Base-by-base conservation (phyloP, 495 filamentous ascomycete genomes). In the Clohesyomyces aquaticus region DNA sequence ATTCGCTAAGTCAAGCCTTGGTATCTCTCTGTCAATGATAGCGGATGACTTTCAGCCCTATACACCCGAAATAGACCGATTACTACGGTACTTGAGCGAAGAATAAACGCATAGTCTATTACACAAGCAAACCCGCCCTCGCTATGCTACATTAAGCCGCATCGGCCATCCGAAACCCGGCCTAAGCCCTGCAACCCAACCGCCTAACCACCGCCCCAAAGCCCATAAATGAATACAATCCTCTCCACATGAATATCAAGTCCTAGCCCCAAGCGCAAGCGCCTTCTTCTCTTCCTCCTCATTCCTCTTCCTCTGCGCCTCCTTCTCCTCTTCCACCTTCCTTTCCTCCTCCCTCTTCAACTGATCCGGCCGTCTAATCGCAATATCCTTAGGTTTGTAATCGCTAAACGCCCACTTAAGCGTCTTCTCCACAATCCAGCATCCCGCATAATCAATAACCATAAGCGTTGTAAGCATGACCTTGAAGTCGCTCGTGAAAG, bases 401-500 rank as follows among this genome's bases (percentile, higher is more conserved):
- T 99, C 94, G 72, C 90, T 95, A 74, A 97, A 99, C 19, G 88
- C 67, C 28, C 71, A 73, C 83, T 99, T 98, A 61, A 99, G 79
- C 1, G 86, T 86, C 66, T 91, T 87, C 80, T 99, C 94, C 63
- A 98, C 87, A 21, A 90, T 48, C 80, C 86, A 99, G 79, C 95
- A 98, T 11, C 87, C 92, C 18, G 78, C 83, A 70, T 91, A 99
- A 76, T 99, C 94, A 19, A 96, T 64, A 27, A 91, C 73, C 94
- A 99, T 99, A 65, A 90, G 77, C 0, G 80, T 75, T 0, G 91
- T 96, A 77, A 99, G 83, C 21, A 87, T 91, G 22, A 83, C 67
- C 81, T 96, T 97, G 82, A 99, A 99, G 66, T 93, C 91, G 12
- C 78, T 82, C 38, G 78, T 89, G 76, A 99, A 99, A n/a, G 91